Evolutionary conservation across 306 rosid genomes (phyloP).

Genomic region (Sechiopsis laciniata): DNA sequence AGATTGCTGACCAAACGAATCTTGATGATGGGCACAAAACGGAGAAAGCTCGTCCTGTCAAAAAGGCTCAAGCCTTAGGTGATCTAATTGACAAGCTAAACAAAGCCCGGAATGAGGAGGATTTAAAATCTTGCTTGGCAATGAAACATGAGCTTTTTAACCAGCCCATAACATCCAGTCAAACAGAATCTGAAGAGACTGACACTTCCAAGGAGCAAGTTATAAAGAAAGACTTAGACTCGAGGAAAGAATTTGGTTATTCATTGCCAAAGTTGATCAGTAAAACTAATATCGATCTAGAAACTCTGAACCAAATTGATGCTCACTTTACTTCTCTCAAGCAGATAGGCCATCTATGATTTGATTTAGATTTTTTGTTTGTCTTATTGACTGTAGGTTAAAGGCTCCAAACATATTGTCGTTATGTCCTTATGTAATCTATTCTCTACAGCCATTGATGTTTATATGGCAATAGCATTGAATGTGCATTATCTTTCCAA

Average conservation of each 20-base stretch:
- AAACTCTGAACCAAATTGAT: constrained; percentile 51
- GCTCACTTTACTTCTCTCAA: constrained; percentile 59
- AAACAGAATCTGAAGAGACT: constrained; percentile 31
- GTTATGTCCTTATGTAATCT: constrained; percentile 18
- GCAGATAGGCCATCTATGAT: constrained; percentile 55
- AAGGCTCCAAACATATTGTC: constrained; percentile 10
- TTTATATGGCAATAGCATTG: constrained; percentile 18
- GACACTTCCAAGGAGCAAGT: constrained; percentile 32
- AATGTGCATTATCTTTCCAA: constrained; percentile 17
- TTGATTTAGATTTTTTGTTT: constrained; percentile 1
- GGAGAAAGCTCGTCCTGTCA: constrained; percentile 33
- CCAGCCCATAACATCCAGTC: constrained; percentile 28
- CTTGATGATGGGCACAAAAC: constrained; percentile 29
- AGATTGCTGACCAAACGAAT: constrained; percentile 8
- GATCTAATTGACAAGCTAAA: constrained; percentile 77
- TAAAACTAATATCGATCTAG: constrained; percentile 46
- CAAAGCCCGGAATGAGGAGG: constrained; percentile 87
- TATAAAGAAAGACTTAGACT: constrained; percentile 32
- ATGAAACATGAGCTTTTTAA: constrained; percentile 55
- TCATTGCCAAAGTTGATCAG: constrained; percentile 39
- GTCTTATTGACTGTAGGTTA: not conserved
- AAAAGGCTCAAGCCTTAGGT: constrained; percentile 46
- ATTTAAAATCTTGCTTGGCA: constrained; percentile 64
- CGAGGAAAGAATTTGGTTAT: constrained; percentile 35
- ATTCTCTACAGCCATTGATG: constrained; percentile 15